phyloP scores from a whole-genome alignment of 2,329 filamentous ascomycete species.

The Cordyceps farinosa region DNA sequence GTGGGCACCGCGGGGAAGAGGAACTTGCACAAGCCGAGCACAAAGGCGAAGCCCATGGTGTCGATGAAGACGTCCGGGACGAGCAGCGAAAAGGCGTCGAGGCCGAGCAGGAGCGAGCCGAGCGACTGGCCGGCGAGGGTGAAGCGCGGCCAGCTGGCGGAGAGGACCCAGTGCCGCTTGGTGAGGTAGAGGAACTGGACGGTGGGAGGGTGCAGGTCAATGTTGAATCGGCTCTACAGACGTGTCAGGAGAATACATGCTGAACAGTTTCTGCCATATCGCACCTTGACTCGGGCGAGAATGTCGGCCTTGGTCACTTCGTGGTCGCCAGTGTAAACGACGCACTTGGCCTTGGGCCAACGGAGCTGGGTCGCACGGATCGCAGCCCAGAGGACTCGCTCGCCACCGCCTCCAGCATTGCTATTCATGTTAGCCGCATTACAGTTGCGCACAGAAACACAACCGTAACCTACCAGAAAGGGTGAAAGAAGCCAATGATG shows the following conservation, averaged over 20 bases:
- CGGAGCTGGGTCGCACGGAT: slow-evolving; percentile 84
- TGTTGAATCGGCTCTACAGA: slow-evolving; percentile 78
- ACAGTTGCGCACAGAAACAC: slow-evolving; percentile 17
- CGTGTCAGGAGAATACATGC: slow-evolving; percentile 17
- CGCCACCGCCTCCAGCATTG: slow-evolving; percentile 93
- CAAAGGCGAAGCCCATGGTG: slow-evolving; percentile 97
- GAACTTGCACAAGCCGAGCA: slow-evolving; percentile 75
- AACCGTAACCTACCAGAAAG: slow-evolving; percentile 70
- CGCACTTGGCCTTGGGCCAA: slow-evolving; percentile 84
- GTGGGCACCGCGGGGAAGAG: slow-evolving; percentile 80
- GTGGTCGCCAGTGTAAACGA: slow-evolving; percentile 94
- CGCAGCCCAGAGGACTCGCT: slow-evolving; percentile 94
- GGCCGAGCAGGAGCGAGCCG: slow-evolving; percentile 81
- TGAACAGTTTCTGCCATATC: slow-evolving; percentile 11
- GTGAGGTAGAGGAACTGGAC: slow-evolving; percentile 88
- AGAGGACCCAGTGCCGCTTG: slow-evolving; percentile 79
- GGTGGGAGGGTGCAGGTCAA: slow-evolving; percentile 76
- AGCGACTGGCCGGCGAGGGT: slow-evolving; percentile 92
- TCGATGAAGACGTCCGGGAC: slow-evolving; percentile 94
- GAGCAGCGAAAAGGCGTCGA: slow-evolving; percentile 88
- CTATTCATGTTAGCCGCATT: slow-evolving; percentile 40
- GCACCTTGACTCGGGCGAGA: slow-evolving; percentile 69
- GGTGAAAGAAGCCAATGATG: slow-evolving; percentile 94
- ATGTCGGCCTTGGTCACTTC: slow-evolving; percentile 79
- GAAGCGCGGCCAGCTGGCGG: slow-evolving; percentile 85